Evolutionary conservation across 768 basidiomycete genomes (phyloP).

Genomic region (Pholiota microspora): DNA sequence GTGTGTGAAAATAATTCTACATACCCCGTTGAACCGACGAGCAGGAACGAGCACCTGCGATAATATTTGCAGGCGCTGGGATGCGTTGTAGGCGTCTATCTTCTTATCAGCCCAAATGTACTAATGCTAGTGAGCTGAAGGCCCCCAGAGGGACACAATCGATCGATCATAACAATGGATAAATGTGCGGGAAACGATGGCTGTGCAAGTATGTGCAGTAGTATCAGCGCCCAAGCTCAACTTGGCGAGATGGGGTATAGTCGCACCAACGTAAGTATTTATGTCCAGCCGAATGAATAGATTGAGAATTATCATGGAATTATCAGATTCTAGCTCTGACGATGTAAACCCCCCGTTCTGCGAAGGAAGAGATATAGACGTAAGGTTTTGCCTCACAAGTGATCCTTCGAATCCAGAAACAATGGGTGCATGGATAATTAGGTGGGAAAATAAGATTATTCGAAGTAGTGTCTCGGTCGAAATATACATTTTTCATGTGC

Average conservation of each 20-base stretch:
- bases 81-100: not conserved
- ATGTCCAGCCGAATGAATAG: not conserved
- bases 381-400: too few relatives aligned
- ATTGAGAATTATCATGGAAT: too few relatives aligned
- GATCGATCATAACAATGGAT: not conserved
- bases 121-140: not conserved
- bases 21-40: not conserved
- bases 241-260: not conserved
- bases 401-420: too few relatives aligned
- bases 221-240: not conserved
- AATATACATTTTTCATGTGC: not conserved
- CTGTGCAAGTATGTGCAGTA: not conserved
- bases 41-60: not conserved
- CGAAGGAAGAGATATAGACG: too few relatives aligned
- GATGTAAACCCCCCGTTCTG: too few relatives aligned
- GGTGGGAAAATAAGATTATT: not conserved
- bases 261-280: not conserved
- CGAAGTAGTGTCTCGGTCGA: not conserved
- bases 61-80: too few relatives aligned
- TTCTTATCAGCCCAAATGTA: not conserved
- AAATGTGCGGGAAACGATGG: not conserved
- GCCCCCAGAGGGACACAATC: not conserved
- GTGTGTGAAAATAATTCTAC: not conserved
- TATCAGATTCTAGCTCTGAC: not conserved
- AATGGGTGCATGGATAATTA: too few relatives aligned